Percentiles rank a stretch among this genome's conserved stretches.
Evolutionary conservation across 2,329 filamentous ascomycete species (phyloP).

Genomic region (Pseudopyricularia cyperi): DNA sequence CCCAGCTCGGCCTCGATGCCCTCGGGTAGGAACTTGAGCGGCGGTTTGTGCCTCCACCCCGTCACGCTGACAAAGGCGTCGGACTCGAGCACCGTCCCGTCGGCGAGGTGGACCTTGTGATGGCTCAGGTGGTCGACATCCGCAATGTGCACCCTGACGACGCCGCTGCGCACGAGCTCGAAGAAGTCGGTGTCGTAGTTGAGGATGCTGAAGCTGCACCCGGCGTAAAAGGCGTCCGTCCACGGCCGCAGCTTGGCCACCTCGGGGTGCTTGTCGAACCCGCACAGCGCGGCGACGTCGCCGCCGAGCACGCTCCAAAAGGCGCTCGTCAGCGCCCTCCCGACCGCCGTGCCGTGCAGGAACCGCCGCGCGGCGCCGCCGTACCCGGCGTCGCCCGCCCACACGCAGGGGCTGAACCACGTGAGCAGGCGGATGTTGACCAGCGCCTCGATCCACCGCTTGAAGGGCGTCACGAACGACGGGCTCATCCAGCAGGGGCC

Average conservation of each 20-base stretch:
- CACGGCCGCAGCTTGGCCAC: constrained; percentile 40
- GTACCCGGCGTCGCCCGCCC: constrained; percentile 52
- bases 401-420: constrained; percentile 65
- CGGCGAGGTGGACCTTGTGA: constrained; percentile 34
- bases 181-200: constrained; percentile 48
- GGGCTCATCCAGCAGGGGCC: constrained; percentile 47
- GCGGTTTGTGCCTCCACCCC: constrained; percentile 42
- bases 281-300: constrained; percentile 40
- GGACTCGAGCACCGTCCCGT: constrained; percentile 29
- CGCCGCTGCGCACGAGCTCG: constrained; percentile 38
- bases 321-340: constrained; percentile 31
- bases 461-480: constrained; percentile 52
- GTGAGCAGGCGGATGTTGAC: constrained; percentile 54
- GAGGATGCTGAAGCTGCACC: constrained; percentile 41
- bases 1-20: constrained; percentile 33
- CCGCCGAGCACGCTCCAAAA: constrained; percentile 46
- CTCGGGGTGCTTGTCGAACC: constrained; percentile 39
- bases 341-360: neutral
- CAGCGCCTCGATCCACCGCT: constrained; percentile 55
- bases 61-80: constrained; percentile 43
- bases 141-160: constrained; percentile 36
- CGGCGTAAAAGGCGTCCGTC: constrained; percentile 36
- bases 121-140: constrained; percentile 33
- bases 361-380: constrained; percentile 13
- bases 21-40: constrained; percentile 36